Evolutionary conservation across 495 filamentous ascomycete genomes (phyloP), one percentile per base, ranked within the genome.

Genomic region (Lepidopterella palustris): DNA sequence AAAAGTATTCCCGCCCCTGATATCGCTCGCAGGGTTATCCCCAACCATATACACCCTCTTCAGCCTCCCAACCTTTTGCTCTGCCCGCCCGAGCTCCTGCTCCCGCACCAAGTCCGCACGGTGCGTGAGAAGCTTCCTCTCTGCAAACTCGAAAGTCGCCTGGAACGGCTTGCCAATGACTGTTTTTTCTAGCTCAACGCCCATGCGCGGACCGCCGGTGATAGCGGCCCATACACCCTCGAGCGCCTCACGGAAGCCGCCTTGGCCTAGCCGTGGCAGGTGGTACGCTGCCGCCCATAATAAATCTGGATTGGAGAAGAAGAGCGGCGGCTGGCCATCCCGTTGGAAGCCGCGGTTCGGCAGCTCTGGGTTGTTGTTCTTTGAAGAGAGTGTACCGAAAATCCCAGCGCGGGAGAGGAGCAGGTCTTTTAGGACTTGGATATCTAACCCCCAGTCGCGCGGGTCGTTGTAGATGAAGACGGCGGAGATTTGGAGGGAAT

Each of bases 11-110:
- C 88, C 92, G n/a, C 95, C 93, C 11, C 79, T 74, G 58, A 99
- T 95, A 72, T 99, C 93, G 27, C 84, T 88, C 68, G 89, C 89
- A 0, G 93, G 92, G 64, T 97, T 99, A 65, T 99, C 93, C 0
- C 93, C 93, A n/a, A 99, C 80, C 92, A 97, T 97, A 67, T 95
- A 97, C 4, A 99, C 88, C 13, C 77, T 80, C 65, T 74, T 72
- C 59, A 96, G 68, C 15, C 74, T 74, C 6, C 67, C 68, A 0
- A 76, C 58, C 15, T 74, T n/a, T n/a, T n/a, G n/a, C n/a, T n/a
- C n/a, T n/a, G n/a, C n/a, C n/a, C n/a, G n/a, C n/a, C n/a, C n/a
- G n/a, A n/a, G n/a, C 62, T 23, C 70, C 68, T 61, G 15, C 66
- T 68, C 15, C 45, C 64, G 59, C 24, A 80, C 61, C 28, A 80